Evolutionary conservation across 371 early-diverging fungal species (phyloP).

Genomic region (Actinomucor elegans): DNA sequence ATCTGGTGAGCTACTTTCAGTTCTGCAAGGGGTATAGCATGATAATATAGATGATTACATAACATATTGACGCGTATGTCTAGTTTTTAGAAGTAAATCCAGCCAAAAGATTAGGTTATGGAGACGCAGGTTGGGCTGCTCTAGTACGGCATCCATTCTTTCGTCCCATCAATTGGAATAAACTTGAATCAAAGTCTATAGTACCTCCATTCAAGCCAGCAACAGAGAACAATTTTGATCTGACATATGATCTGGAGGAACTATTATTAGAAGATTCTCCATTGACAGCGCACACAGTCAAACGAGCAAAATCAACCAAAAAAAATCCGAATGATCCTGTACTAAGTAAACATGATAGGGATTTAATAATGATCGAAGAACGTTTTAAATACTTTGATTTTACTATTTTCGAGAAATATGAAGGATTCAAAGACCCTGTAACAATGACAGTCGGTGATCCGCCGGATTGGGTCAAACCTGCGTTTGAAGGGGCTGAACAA

Average conservation of each 20-base stretch:
- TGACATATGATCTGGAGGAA: slow-evolving; percentile 92
- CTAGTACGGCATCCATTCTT: slow-evolving; percentile 57
- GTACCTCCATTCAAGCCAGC: slow-evolving; percentile 63
- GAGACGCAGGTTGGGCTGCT: slow-evolving; percentile 42
- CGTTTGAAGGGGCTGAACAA: slow-evolving; percentile 55
- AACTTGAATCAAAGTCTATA: slow-evolving; percentile 41
- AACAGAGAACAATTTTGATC: slow-evolving; percentile 85
- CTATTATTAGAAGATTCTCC: slow-evolving; percentile 87
- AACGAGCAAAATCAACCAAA: slow-evolving; percentile 10
- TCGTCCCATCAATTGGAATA: slow-evolving; percentile 47
- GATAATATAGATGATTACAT: neutral
- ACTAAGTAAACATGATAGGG: slow-evolving; percentile 34
- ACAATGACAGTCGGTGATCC: slow-evolving; percentile 70
- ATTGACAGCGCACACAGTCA: slow-evolving; percentile 26
- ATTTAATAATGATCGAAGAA: slow-evolving; percentile 53
- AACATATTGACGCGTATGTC: neutral
- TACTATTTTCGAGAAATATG: slow-evolving; percentile 65
- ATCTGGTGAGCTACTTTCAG: slow-evolving; percentile 60
- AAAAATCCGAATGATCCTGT: neutral
- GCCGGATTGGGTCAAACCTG: slow-evolving; percentile 71
- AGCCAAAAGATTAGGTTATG: slow-evolving; percentile 51
- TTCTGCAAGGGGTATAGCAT: slow-evolving; percentile 58
- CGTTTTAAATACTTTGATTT: slow-evolving; percentile 66
- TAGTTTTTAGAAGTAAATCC: slow-evolving; percentile 54
- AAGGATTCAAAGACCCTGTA: slow-evolving; percentile 62